Conservation (phyloP, 106 monocot genomes). For the Acorus gramineus region DNA sequence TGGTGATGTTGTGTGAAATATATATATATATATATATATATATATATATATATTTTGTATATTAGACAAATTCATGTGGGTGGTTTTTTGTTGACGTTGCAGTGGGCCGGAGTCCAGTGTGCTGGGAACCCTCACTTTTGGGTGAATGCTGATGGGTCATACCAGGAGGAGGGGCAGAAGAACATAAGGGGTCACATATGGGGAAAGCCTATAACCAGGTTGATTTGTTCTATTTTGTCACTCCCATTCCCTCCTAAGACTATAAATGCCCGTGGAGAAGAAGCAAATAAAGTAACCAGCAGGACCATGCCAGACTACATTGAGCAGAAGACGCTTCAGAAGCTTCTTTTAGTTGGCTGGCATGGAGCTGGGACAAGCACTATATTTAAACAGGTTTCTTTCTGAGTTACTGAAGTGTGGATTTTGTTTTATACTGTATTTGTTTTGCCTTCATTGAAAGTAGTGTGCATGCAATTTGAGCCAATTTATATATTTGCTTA, state of each 20-base stretch:
- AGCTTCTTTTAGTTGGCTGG: constrained; percentile 67
- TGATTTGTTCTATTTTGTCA: constrained; percentile 76
- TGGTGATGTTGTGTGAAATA: neutral
- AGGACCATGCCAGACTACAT: constrained; percentile 41
- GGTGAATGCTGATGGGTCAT: constrained; percentile 98
- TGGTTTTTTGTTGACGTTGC: constrained; percentile 1
- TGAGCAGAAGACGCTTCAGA: constrained; percentile 56
- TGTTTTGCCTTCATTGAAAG: too few species aligned
- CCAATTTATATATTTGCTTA: too few species aligned
- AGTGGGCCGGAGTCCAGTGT: constrained; percentile 94
- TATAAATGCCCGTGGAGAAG: constrained; percentile 28
- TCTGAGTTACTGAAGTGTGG: neutral
- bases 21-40: too few species aligned
- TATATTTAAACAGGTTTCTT: constrained; percentile 83
- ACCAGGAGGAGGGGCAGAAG: constrained; percentile 93
- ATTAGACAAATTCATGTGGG: neutral
- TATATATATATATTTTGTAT: too few species aligned
- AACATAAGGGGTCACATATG: constrained; percentile 75
- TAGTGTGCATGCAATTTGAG: too few species aligned
- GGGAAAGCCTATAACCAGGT: constrained; percentile 75
- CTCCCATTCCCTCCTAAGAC: constrained; percentile 57
- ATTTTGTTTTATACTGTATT: too few species aligned
- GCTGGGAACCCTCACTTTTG: constrained; percentile 96
- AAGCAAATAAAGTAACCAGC: constrained; percentile 24
- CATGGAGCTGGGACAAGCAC: constrained; percentile 78